These are phyloP conservation scores for Cladosporium cucumerinum DNA, from an alignment of 2,329 filamentous ascomycete genomes.

Conservation along the genomic window DNA sequence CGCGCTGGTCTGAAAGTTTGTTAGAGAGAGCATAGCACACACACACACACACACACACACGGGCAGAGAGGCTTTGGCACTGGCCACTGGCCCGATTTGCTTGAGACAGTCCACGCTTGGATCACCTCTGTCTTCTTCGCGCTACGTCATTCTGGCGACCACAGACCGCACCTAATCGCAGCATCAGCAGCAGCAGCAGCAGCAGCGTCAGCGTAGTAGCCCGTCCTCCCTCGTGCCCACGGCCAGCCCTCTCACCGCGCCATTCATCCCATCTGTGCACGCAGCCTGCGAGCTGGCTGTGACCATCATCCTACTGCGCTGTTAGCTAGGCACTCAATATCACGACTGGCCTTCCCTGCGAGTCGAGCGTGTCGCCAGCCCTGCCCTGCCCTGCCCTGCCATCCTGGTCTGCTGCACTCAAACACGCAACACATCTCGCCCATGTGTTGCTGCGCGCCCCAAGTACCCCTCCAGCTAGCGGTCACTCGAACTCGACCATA, in stretches of 20 bases:
- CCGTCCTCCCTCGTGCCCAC: background rate
- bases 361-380: background rate
- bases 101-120: background rate
- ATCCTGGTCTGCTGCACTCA: background rate
- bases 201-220: background rate
- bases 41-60: no score
- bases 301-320: background rate
- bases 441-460: slow-evolving; percentile 12
- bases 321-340: background rate
- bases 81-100: background rate
- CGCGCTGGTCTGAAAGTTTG: background rate
- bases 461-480: background rate
- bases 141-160: background rate
- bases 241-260: background rate
- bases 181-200: no score
- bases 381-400: background rate
- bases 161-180: background rate
- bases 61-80: no score
- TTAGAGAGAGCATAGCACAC: no score
- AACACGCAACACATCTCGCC: background rate
- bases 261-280: background rate
- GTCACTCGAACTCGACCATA: background rate
- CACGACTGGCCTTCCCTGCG: background rate
- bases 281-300: background rate
- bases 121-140: background rate